Evolutionary conservation across 2,329 filamentous ascomycete genomes (phyloP).

Genomic region (Talaromyces sp.): DNA sequence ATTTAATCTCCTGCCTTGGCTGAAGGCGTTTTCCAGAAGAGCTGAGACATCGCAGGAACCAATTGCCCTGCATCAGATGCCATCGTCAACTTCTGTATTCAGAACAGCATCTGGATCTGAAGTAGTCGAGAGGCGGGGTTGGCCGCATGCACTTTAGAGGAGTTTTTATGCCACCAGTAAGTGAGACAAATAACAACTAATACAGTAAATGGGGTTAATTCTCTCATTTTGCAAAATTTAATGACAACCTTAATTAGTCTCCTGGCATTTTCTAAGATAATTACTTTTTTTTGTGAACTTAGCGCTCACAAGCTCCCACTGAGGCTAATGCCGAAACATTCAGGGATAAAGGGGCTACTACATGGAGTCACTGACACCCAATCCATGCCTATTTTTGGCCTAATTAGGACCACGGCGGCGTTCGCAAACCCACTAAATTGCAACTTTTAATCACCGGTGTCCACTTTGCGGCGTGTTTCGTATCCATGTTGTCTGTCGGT

Average conservation of each 20-base stretch:
- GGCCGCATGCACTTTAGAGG: background rate
- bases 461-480: background rate
- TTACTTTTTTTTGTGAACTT: no score
- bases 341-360: background rate
- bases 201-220: no score
- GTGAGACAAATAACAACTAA: no score
- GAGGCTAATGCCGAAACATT: background rate
- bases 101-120: background rate
- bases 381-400: background rate
- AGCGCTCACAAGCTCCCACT: no score
- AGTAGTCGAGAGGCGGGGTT: background rate
- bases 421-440: background rate
- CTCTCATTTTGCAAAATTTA: no score
- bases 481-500: background rate
- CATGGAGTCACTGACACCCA: background rate
- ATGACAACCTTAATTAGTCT: no score
- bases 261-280: no score
- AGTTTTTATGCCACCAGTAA: background rate
- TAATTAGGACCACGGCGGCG: background rate
- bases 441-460: background rate
- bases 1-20: constrained; percentile 4
- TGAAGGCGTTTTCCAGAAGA: background rate
- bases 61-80: background rate
- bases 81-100: background rate
- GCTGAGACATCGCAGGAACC: background rate